These are phyloP conservation scores for Metschnikowia bowlesiae DNA, from an alignment of 805 yeast genomes.

Conservation along the genomic window DNA sequence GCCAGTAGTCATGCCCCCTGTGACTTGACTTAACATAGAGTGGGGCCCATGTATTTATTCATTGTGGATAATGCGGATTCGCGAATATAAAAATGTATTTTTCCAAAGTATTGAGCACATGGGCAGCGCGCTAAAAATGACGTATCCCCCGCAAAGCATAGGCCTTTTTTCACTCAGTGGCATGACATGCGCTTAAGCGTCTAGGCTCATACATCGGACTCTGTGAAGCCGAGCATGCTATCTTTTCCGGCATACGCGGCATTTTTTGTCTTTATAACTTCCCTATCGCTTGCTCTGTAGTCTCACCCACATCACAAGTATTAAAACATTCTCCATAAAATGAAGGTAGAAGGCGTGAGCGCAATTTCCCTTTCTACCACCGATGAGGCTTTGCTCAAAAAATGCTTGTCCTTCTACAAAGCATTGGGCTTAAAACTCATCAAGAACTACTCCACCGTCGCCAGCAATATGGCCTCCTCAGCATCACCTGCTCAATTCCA, in stretches of 20 bases:
- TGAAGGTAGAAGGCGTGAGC: constrained; percentile 36
- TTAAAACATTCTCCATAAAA: not conserved
- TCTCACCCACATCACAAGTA: not conserved
- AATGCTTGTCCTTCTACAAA: constrained; percentile 53
- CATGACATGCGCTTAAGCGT: constrained; percentile 3
- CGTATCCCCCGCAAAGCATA: not conserved
- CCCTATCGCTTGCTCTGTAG: constrained; percentile 3
- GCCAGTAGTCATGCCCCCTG: not conserved
- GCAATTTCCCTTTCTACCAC: constrained; percentile 60
- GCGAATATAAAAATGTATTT: not conserved
- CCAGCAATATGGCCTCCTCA: constrained; percentile 29
- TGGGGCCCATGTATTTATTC: not conserved
- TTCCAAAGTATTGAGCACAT: not conserved
- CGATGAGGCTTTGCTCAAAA: constrained; percentile 42
- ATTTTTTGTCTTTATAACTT: constrained; percentile 6
- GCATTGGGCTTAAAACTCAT: constrained; percentile 57
- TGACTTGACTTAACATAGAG: not conserved
- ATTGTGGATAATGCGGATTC: not conserved
- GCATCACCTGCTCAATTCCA: constrained; percentile 21
- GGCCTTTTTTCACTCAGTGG: not conserved
- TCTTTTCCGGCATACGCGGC: constrained; percentile 5
- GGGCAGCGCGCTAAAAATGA: not conserved
- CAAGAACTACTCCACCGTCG: constrained; percentile 55
- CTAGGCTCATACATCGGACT: constrained; percentile 11
- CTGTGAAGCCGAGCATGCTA: constrained; percentile 15